These are phyloP conservation scores for Globisporangium iwayamae DNA, from an alignment of 352 stramenopile genomes.

Conservation along the genomic window DNA sequence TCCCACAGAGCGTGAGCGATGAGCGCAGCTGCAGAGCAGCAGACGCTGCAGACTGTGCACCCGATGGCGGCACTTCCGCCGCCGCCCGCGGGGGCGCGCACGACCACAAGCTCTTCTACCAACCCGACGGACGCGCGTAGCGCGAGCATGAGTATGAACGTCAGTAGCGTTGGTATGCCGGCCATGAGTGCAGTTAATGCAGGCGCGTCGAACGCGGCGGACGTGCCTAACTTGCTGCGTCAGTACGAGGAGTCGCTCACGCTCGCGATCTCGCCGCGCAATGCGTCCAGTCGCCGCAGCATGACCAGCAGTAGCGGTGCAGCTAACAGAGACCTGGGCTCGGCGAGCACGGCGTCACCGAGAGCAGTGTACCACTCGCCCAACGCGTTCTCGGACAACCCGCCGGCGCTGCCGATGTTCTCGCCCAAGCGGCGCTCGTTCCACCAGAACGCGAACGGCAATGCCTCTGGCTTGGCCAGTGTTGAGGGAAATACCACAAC, in stretches of 20 bases:
- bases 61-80: slow-evolving; percentile 11
- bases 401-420: slow-evolving; percentile 42
- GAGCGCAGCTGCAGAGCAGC: slow-evolving; percentile 14
- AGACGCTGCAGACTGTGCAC: slow-evolving; percentile 13
- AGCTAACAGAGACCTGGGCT: slow-evolving; percentile 3
- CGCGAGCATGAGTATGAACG: slow-evolving; percentile 8
- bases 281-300: background rate
- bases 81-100: background rate
- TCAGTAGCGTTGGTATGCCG: background rate
- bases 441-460: slow-evolving; percentile 3
- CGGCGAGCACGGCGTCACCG: slow-evolving; percentile 28
- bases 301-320: background rate
- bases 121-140: slow-evolving; percentile 4
- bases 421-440: slow-evolving; percentile 53
- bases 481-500: background rate
- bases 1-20: background rate
- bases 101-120: slow-evolving; percentile 6
- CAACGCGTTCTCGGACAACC: slow-evolving; percentile 36
- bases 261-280: slow-evolving; percentile 27
- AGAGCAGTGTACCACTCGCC: slow-evolving; percentile 64
- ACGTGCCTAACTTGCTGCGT: slow-evolving; percentile 29
- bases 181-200: background rate
- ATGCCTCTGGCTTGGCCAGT: background rate
- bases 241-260: slow-evolving; percentile 54
- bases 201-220: background rate